Evolutionary conservation across 495 filamentous ascomycete genomes (phyloP).

Genomic region (Penicillium macrosclerotiorum): DNA sequence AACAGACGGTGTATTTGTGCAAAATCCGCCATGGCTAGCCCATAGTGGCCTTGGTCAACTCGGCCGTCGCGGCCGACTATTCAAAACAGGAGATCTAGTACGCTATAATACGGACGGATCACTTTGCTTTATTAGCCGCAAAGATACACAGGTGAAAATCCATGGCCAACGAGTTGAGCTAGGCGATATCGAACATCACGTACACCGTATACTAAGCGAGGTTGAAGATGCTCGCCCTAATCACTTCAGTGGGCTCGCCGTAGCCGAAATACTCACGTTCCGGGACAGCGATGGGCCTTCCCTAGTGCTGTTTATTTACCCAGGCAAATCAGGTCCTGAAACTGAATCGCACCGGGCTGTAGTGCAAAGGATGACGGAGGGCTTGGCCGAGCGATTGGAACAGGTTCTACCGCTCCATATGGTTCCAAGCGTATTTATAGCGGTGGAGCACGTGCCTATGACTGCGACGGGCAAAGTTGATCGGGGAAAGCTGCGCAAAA

Average conservation of each 20-base stretch:
- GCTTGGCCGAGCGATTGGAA: not conserved
- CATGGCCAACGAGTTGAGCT: conserved; percentile 36
- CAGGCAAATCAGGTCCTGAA: not conserved
- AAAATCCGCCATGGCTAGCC: conserved; percentile 26
- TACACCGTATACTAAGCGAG: not conserved
- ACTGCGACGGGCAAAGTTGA: conserved; percentile 35
- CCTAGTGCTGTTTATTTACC: not conserved
- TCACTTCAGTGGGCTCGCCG: not conserved
- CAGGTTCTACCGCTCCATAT: conserved; percentile 18
- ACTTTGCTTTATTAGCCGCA: conserved; percentile 35
- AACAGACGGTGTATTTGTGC: conserved; percentile 41
- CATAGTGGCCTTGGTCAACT: conserved; percentile 38
- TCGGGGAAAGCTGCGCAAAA: conserved; percentile 8
- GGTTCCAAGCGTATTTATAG: conserved; percentile 36
- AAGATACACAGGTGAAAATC: conserved; percentile 33
- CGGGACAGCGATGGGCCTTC: conserved; percentile 1
- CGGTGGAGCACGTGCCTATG: conserved; percentile 33
- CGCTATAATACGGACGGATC: conserved; percentile 35
- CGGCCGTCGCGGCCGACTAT: conserved; percentile 20
- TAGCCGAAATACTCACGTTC: no score
- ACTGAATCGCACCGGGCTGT: not conserved
- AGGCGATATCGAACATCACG: conserved; percentile 30
- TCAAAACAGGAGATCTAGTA: conserved; percentile 53
- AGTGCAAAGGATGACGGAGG: not conserved
- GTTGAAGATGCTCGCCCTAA: not conserved